A percentile compares a stretch with the other conserved stretches of the same genome.
These are phyloP conservation scores for Rugonectria rugulosa DNA, from an alignment of 2,329 filamentous ascomycete genomes.

Conservation along the genomic window DNA sequence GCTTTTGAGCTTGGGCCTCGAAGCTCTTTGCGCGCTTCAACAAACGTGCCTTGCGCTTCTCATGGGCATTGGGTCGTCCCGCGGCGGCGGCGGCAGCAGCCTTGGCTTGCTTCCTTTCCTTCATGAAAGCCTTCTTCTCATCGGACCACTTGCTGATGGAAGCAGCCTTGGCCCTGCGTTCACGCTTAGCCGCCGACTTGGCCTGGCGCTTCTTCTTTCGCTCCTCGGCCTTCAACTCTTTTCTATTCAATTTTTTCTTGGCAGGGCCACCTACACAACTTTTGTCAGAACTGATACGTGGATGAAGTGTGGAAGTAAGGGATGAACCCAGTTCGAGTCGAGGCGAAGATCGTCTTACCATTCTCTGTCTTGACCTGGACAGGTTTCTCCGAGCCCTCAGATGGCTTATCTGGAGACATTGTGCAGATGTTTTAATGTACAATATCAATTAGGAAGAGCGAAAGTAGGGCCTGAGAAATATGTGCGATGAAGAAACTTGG, in stretches of 20 bases:
- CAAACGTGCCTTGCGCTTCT: conserved; percentile 49
- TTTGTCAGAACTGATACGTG: conserved; percentile 11
- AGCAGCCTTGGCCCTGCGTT: conserved; percentile 45
- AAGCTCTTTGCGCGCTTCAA: conserved; percentile 49
- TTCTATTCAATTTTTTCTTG: conserved; percentile 26
- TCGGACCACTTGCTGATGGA: conserved; percentile 44
- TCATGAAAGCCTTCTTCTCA: conserved; percentile 42
- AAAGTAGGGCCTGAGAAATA: not conserved
- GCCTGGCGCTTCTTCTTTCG: conserved; percentile 47
- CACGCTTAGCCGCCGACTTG: conserved; percentile 48
- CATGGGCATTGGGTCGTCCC: conserved; percentile 45
- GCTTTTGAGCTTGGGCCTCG: conserved; percentile 41
- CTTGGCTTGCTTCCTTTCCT: conserved; percentile 39
- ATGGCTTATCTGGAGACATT: conserved; percentile 27
- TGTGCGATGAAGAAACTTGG: too few species aligned
- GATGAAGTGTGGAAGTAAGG: not conserved
- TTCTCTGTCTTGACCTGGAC: conserved; percentile 29
- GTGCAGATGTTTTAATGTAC: not conserved
- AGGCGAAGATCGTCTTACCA: conserved; percentile 24
- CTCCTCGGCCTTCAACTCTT: conserved; percentile 27
- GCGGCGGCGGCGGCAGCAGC: conserved; percentile 27
- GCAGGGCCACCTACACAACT: conserved; percentile 19
- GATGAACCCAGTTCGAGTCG: not conserved
- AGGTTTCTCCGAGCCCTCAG: conserved; percentile 23
- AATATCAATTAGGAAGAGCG: not conserved